Evolutionary conservation across 192 early-diverging fungal species (phyloP).

Genomic region (Glomus cerebriforme): DNA sequence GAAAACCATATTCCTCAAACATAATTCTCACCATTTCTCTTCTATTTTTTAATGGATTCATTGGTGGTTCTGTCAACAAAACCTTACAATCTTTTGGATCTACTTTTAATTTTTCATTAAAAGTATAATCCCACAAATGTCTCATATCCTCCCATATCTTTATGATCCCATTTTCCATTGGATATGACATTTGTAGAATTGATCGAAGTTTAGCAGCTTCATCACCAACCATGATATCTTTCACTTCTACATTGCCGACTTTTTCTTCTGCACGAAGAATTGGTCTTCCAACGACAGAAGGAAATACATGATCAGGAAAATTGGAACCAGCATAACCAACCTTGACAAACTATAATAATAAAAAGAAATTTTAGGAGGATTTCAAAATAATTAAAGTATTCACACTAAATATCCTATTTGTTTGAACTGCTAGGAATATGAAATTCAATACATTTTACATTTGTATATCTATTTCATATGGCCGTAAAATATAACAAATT

Average conservation of each 20-base stretch:
- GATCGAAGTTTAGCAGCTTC: slow-evolving; percentile 88
- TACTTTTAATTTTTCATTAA: slow-evolving; percentile 87
- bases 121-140: slow-evolving; percentile 98
- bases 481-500: neutral
- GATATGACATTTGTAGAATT: slow-evolving; percentile 94
- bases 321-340: slow-evolving; percentile 94
- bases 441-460: too few species aligned
- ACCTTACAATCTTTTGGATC: slow-evolving; percentile 90
- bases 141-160: slow-evolving; percentile 97
- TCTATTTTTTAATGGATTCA: slow-evolving; percentile 92
- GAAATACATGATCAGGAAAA: slow-evolving; percentile 95
- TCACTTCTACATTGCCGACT: slow-evolving; percentile 74
- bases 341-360: slow-evolving; percentile 85
- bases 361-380: neutral
- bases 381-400: neutral
- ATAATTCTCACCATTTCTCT: slow-evolving; percentile 92
- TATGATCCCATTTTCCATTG: slow-evolving; percentile 99
- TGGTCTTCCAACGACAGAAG: slow-evolving; percentile 97
- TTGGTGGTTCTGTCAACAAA: slow-evolving; percentile 93
- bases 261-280: slow-evolving; percentile 95
- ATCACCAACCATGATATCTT: slow-evolving; percentile 98
- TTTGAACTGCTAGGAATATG: too few species aligned
- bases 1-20: slow-evolving; percentile 97
- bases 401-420: too few species aligned
- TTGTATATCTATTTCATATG: too few species aligned